Evolutionary conservation across 2,329 filamentous ascomycete genomes (phyloP).

Genomic region (Ceratocystis destructans): DNA sequence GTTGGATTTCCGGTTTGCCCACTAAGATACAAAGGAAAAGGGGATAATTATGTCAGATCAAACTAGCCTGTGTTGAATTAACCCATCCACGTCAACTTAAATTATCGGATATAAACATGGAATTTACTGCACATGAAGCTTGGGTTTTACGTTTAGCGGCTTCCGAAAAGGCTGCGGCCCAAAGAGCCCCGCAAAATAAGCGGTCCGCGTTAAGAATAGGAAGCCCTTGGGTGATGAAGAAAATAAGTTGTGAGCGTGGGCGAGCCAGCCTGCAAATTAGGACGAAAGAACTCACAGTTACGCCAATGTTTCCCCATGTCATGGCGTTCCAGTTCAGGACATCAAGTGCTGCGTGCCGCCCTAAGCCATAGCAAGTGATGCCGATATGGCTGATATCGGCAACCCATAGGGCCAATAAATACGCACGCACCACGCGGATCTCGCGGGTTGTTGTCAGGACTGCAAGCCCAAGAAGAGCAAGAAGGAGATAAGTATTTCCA

Average conservation of each 20-base stretch:
- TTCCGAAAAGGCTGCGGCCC: constrained; percentile 28
- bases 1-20: constrained; percentile 40
- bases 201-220: constrained; percentile 41
- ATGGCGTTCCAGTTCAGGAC: constrained; percentile 51
- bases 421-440: constrained; percentile 50
- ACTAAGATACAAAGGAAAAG: constrained; percentile 24
- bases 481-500: constrained; percentile 54
- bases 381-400: constrained; percentile 56
- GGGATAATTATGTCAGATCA: too few species aligned
- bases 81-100: too few species aligned
- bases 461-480: constrained; percentile 49
- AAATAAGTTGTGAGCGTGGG: neutral
- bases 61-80: too few species aligned
- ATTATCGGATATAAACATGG: too few species aligned
- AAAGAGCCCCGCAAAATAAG: constrained; percentile 47
- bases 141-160: neutral
- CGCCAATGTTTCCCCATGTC: constrained; percentile 60
- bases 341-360: constrained; percentile 38
- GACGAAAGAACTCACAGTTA: constrained; percentile 38
- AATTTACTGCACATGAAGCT: neutral
- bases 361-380: constrained; percentile 45
- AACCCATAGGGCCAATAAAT: constrained; percentile 49
- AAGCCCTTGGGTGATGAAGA: constrained; percentile 29
- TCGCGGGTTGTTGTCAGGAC: constrained; percentile 28
- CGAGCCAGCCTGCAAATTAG: neutral